Evolutionary conservation across 352 stramenopile genomes (phyloP).

Genomic region (Phytophthora pluvialis): DNA sequence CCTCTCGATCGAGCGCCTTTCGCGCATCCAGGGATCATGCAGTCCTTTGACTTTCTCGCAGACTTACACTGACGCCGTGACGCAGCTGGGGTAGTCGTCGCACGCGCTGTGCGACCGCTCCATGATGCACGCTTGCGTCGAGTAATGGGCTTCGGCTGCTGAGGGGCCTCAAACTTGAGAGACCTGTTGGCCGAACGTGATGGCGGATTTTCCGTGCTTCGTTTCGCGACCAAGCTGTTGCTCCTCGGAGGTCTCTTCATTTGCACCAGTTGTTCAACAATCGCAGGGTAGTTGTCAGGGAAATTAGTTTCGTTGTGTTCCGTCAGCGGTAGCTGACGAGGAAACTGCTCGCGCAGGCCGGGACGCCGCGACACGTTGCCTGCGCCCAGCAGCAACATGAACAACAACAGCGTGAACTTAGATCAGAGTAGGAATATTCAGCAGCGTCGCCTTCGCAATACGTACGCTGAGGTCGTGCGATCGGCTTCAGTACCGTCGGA

Average conservation of each 20-base stretch:
- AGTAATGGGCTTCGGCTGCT: constrained; percentile 7
- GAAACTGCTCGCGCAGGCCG: constrained; percentile 41
- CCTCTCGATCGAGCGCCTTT: constrained; percentile 83
- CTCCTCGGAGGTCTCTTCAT: constrained; percentile 20
- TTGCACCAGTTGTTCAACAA: constrained; percentile 12
- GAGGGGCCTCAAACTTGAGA: constrained; percentile 35
- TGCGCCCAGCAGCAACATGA: constrained; percentile 9
- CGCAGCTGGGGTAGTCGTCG: constrained; percentile 1
- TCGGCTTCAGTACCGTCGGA: constrained; percentile 19
- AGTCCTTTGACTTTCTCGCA: constrained; percentile 73
- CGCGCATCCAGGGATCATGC: constrained; percentile 64
- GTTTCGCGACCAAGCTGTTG: constrained; percentile 17
- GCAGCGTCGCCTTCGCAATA: neutral
- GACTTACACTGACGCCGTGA: constrained; percentile 40
- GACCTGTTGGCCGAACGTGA: constrained; percentile 32
- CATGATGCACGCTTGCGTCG: constrained; percentile 50
- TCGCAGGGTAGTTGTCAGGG: constrained; percentile 22
- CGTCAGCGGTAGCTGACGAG: constrained; percentile 26
- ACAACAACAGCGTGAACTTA: constrained; percentile 5
- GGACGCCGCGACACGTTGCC: constrained; percentile 31
- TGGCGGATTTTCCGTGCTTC: constrained; percentile 8
- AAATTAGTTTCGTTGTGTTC: constrained; percentile 22
- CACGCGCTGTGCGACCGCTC: constrained; percentile 23
- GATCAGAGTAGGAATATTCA: neutral
- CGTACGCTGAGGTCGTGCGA: constrained; percentile 27